Base-by-base conservation (phyloP, 108 stramenopile genomes). In the Cyclotella distinguenda region DNA sequence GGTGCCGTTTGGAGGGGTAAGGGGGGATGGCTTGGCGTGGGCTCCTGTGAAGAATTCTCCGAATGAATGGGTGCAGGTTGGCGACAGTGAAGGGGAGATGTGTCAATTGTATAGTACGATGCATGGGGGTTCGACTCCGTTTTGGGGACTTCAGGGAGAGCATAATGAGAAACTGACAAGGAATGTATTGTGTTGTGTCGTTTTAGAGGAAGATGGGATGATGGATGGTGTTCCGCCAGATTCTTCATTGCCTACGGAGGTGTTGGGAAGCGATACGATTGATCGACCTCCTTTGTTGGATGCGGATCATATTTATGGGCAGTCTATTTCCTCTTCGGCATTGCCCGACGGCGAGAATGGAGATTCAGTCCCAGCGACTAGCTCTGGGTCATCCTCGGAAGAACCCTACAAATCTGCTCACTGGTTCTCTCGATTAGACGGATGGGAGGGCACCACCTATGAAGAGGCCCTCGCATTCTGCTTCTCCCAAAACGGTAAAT, bases 61-160 rank as follows among this genome's bases (percentile, higher is more conserved):
- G 2, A 62, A 62, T 49, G 46, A 62, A 49, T 62, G 61, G 61
- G 61, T 62, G 8, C 61, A 62, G 49, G 31, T 62, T 1, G 39
- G 61, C 16, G 11, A 39, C 4, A 8, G 26, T 30, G 31, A 60
- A 3, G 43, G 36, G 9, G 27, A 44, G 1, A 38, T 44, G 1
- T 62, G 61, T 28, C 32, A 34, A 16, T 18, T 62, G n/a, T 62
- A 48, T 34, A 27, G 47, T n/a, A 27, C 40, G 28, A 30, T 40
- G 8, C 47, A 62, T 23, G 9, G 33, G 3, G 46, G 33, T 19
- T 12, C 15, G 2, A 15, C 6, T 6, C 61, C 47, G n/a, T 16
- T 11, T 13, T 48, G 47, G 61, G 47, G 59, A 25, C 10, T 60
- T 3, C 26, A 40, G 19, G 59, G 59, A 9, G 42, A 60, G 26